Conservation (phyloP, 345 rosid species). For the Syzygium aqueum region DNA sequence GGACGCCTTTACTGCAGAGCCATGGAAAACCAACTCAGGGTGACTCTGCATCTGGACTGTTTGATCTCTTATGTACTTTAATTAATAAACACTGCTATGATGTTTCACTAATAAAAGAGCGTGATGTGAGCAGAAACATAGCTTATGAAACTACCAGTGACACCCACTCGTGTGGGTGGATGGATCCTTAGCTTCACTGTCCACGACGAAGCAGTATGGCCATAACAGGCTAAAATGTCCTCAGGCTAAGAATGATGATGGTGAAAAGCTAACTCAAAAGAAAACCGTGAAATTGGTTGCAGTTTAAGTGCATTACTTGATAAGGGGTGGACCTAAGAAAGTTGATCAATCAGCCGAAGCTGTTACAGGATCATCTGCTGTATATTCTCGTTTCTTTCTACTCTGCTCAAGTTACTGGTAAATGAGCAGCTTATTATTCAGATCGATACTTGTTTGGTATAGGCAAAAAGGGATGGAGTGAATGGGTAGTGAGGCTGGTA, state of each 20-base stretch:
- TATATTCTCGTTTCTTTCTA: not conserved
- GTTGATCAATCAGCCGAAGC: not conserved
- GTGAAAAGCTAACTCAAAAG: not conserved
- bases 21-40: not conserved
- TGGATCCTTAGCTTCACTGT: accelerated
- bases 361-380: not conserved
- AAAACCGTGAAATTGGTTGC: not conserved
- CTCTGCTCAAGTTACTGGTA: not conserved
- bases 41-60: not conserved
- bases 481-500: no score
- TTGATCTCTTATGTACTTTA: not conserved
- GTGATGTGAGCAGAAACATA: not conserved
- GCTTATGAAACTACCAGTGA: accelerated
- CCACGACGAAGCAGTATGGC: accelerated
- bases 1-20: not conserved
- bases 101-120: not conserved
- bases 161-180: accelerated
- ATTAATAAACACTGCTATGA: not conserved
- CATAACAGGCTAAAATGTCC: not conserved
- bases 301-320: not conserved
- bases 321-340: no score
- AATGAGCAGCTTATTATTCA: not conserved
- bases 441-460: not conserved
- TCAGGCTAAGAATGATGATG: not conserved
- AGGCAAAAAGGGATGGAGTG: no score